Percentiles rank a stretch among this genome's conserved stretches.
Conservation (phyloP, 495 filamentous ascomycete species). For the Penicillium soppii region DNA sequence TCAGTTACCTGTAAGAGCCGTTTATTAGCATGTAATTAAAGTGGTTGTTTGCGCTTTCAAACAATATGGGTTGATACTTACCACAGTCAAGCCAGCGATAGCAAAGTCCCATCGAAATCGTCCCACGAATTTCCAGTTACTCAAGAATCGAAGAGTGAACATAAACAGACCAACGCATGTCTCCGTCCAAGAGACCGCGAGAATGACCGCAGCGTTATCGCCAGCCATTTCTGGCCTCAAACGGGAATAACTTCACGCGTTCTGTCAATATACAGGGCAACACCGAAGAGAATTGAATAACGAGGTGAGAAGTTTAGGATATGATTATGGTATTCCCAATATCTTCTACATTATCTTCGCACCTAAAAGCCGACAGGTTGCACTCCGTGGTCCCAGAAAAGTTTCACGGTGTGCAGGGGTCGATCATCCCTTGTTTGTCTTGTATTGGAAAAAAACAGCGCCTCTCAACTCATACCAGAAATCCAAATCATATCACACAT, state of each 20-base stretch:
- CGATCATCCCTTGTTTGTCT: neutral
- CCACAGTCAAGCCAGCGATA: slow-evolving; percentile 13
- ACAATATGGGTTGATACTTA: too few relatives aligned
- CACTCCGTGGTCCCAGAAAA: neutral
- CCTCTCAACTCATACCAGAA: neutral
- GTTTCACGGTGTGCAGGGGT: neutral
- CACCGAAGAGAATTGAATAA: neutral
- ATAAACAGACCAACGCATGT: slow-evolving; percentile 14
- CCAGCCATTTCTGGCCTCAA: slow-evolving; percentile 5
- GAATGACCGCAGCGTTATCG: slow-evolving; percentile 3
- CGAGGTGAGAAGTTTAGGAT: neutral
- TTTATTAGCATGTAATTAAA: neutral
- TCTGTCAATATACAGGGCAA: neutral
- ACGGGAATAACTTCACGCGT: neutral
- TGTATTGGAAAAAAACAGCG: neutral
- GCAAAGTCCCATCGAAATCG: slow-evolving; percentile 21
- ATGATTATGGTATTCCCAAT: neutral
- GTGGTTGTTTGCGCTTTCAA: neutral
- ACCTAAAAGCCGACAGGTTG: too few relatives aligned
- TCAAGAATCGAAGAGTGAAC: slow-evolving; percentile 17
- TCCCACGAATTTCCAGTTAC: slow-evolving; percentile 16
- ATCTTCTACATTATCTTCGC: neutral
- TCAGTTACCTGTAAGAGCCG: neutral
- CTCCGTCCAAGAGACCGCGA: slow-evolving; percentile 17
- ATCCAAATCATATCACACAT: neutral